phyloP scores from a whole-genome alignment of 1,284 basidiomycete genomes.

The Irpex sp. region DNA sequence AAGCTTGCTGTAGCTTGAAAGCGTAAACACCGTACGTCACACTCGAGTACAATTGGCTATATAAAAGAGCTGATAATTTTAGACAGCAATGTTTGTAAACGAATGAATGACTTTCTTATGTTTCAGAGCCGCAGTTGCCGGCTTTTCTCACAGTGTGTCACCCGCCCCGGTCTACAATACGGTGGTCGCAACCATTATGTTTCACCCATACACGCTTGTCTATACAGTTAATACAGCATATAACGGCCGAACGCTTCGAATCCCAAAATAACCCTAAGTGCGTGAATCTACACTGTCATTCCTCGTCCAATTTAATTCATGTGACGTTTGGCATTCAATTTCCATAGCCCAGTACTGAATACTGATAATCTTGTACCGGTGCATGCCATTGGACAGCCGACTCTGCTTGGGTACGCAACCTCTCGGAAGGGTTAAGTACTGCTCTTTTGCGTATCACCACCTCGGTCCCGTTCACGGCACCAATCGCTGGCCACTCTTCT shows the following conservation, averaged over 20 bases:
- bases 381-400: neutral
- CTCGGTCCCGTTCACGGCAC: neutral
- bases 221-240: neutral
- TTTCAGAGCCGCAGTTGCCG: neutral
- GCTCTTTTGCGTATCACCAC: neutral
- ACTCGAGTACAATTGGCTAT: neutral
- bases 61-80: too few relatives aligned
- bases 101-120: neutral
- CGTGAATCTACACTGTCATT: neutral
- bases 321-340: neutral
- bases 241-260: neutral
- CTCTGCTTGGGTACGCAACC: neutral
- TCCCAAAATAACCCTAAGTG: neutral
- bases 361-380: neutral
- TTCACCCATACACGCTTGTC: neutral
- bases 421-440: neutral
- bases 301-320: neutral
- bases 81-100: too few relatives aligned
- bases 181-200: neutral
- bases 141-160: neutral
- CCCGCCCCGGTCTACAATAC: neutral
- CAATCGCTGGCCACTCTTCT: neutral
- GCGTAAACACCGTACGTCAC: neutral
- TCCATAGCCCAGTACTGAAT: neutral
- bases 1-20: neutral